phyloP scores from a whole-genome alignment of 495 filamentous ascomycete species.

The Penicillium odoratum region DNA sequence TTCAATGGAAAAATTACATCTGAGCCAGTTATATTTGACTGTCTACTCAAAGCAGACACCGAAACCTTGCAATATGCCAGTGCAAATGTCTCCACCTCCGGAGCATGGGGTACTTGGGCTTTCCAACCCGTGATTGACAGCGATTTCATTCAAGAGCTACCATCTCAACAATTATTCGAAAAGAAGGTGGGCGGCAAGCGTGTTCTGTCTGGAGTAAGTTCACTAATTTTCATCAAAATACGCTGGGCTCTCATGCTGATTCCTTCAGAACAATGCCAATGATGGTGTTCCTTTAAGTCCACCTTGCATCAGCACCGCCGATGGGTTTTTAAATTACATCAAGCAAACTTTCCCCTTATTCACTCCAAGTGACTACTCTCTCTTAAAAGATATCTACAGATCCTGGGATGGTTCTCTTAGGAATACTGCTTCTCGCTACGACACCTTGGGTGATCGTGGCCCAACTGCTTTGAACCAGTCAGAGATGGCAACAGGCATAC shows the following conservation, averaged over 20 bases:
- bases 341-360: slow-evolving; percentile 50
- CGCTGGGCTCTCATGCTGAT: neutral
- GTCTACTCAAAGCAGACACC: slow-evolving; percentile 53
- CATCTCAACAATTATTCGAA: slow-evolving; percentile 50
- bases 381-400: slow-evolving; percentile 48
- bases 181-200: slow-evolving; percentile 54
- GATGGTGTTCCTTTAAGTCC: slow-evolving; percentile 55
- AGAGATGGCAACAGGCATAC: slow-evolving; percentile 50
- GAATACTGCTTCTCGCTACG: slow-evolving; percentile 31
- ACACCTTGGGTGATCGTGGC: slow-evolving; percentile 44
- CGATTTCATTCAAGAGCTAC: slow-evolving; percentile 51
- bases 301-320: slow-evolving; percentile 49
- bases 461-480: slow-evolving; percentile 49
- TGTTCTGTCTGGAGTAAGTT: slow-evolving; percentile 48
- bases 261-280: slow-evolving; percentile 48
- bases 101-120: slow-evolving; percentile 52
- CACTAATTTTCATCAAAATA: neutral
- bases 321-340: slow-evolving; percentile 46
- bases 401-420: slow-evolving; percentile 20
- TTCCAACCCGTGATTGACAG: slow-evolving; percentile 67
- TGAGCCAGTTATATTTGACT: slow-evolving; percentile 45
- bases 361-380: slow-evolving; percentile 42
- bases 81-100: slow-evolving; percentile 45
- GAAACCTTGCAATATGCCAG: slow-evolving; percentile 56
- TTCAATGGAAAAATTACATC: slow-evolving; percentile 18